Evolutionary conservation across 805 yeast genomes (phyloP), one percentile per base, ranked within the genome.

Genomic region (Jamesozyma spencerorum): DNA sequence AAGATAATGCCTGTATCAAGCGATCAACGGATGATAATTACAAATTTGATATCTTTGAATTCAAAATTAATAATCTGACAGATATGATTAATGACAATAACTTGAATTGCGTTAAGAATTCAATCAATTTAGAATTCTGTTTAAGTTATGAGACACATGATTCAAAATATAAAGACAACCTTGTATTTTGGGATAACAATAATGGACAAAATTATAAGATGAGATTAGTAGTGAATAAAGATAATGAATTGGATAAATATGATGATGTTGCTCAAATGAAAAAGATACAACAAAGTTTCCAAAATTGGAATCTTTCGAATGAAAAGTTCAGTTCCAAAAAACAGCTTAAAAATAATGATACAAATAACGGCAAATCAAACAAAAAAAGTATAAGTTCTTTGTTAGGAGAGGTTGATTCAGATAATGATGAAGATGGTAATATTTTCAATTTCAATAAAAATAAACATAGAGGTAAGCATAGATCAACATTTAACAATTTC

Each of bases 131-230:
- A 14, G 54, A 58, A 43, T 50, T 58, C 31, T 58, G 63, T 45
- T 42, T 58, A 12, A 56, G 49, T 29, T 58, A 58, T 48, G 40
- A 47, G 27, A 49, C 58, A 29, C 37, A 45, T 36, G 10, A 10
- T 10, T 22, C 26, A 7, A 50, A 47, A 19, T 38, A 40, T n/a
- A 36, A 40, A 5, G 19, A 43, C 15, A 42, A 48, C 17, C 31
- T 35, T 5, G 60, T 55, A 36, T 49, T 34, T 40, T 58, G 63
- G 63, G 62, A 57, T 34, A 58, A 55, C 42, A 58, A 58, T 40
- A 43, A 47, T 27, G 51, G 50, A 18, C 38, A 45, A 28, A 58
- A 58, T 42, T 58, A 56, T 43, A 46, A 44, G 34, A 46, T 55
- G 29, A 48, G 47, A 22, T 38, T 55, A 6, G 43, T 44, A 24